Evolutionary conservation across 768 basidiomycete species (phyloP).

Genomic region (Phallus indusiatus): DNA sequence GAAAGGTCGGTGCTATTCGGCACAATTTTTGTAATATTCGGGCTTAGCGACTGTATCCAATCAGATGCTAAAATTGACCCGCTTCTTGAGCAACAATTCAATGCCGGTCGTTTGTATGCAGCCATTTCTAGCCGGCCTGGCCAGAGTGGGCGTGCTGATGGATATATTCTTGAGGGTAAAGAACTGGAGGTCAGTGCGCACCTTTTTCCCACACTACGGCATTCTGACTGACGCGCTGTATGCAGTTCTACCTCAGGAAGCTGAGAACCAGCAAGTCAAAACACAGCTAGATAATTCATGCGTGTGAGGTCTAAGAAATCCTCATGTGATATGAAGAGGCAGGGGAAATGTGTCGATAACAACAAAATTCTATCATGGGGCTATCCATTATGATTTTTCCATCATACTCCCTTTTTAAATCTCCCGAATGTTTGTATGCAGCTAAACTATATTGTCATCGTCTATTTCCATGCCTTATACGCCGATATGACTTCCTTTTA

Average conservation of each 20-base stretch:
- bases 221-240: constrained; percentile 16
- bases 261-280: constrained; percentile 92
- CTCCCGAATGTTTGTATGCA: constrained; percentile 4
- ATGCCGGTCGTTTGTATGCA: constrained; percentile 93
- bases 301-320: background rate
- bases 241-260: constrained; percentile 89
- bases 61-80: constrained; percentile 86
- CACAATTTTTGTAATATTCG: background rate
- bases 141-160: constrained; percentile 93
- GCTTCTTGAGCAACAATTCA: constrained; percentile 82
- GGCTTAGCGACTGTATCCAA: background rate
- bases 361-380: constrained; percentile 2
- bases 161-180: constrained; percentile 96
- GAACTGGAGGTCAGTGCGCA: constrained; percentile 81
- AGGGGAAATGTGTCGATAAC: background rate
- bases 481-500: background rate
- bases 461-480: constrained; percentile 2
- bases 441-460: background rate
- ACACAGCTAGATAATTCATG: constrained; percentile 33
- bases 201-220: background rate
- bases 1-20: constrained; percentile 50
- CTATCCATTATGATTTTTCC: constrained; percentile 1
- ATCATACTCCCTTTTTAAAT: background rate
- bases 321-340: background rate
- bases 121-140: constrained; percentile 90